A percentile compares a stretch with the other conserved stretches of the same genome.
Evolutionary conservation across 106 monocot genomes (phyloP).

Genomic region (Phalaenopsis aphrodite): DNA sequence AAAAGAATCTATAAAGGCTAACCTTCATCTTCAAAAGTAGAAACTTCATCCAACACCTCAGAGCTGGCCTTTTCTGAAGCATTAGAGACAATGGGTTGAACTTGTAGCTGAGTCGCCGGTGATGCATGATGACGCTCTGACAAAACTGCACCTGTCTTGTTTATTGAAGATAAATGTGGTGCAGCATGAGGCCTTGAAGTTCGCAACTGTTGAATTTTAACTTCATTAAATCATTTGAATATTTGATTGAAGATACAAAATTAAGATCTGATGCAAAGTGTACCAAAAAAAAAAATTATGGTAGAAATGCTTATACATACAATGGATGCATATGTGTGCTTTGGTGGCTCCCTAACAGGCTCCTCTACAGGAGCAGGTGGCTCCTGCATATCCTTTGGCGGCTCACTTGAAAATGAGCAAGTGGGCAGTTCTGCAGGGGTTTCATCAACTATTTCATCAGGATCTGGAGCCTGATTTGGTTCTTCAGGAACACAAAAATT

Average conservation of each 20-base stretch:
- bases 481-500: conserved; percentile 39
- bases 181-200: conserved; percentile 36
- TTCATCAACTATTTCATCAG: conserved; percentile 37
- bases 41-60: conserved; percentile 32
- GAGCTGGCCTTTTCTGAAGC: conserved; percentile 14
- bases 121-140: conserved; percentile 41
- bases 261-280: neutral
- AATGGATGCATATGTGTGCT: conserved; percentile 87
- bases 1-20: neutral
- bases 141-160: conserved; percentile 18
- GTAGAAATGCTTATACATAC: conserved; percentile 26
- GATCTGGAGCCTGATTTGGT: conserved; percentile 27
- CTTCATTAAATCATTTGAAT: neutral
- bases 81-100: conserved; percentile 23
- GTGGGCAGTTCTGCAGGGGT: conserved; percentile 28
- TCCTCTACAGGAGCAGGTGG: conserved; percentile 27
- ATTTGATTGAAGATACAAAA: neutral
- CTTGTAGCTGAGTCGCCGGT: conserved; percentile 22
- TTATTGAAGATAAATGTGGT: conserved; percentile 16
- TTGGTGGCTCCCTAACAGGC: conserved; percentile 34
- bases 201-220: conserved; percentile 43
- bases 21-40: conserved; percentile 70
- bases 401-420: conserved; percentile 31
- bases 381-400: conserved; percentile 13
- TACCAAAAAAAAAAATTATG: neutral